Evolutionary conservation across 2,329 filamentous ascomycete genomes (phyloP), one percentile per base, ranked within the genome.

Genomic region (Pestalotiopsis sp.): DNA sequence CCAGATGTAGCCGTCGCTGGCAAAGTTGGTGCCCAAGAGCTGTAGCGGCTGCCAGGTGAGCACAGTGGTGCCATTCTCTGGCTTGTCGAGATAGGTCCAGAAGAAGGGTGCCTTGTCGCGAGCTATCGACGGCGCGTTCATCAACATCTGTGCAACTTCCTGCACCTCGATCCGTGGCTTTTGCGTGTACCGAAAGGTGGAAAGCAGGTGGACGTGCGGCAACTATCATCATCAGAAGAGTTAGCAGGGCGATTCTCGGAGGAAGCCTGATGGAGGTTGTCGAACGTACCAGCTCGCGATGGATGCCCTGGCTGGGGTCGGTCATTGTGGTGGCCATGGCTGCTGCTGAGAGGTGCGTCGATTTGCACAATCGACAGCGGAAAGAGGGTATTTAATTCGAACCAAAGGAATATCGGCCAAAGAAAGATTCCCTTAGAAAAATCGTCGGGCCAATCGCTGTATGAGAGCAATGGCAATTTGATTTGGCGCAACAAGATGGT

Each of bases 1-100:
- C 95, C 95, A 99, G 20, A 98, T 86, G 79, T 95, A 97, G 61
- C 96, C 96, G 83, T 99, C 95, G 45, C 92, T 97, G 9, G 95
- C 91, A 78, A 95, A 97, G 75, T 90, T 91, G 1, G 88, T 90
- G 4, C 89, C 89, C 67, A 93, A 81, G 69, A 91, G 88, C 74
- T 91, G 87, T 66, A 92, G 84, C 2, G 95, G 92, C 79, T 98
- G 94, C 95, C 95, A 98, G 66, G 92, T 92, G 71, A 98, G 85
- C 78, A 96, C 89, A 59, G 97, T 88, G 9, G 91, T 92, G 68
- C 94, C 94, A 80, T 97, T 93, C 66, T 87, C 87, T 12, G 95
- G 95, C 66, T 90, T 88, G 75, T 96, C 90, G 68, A 98, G 89
- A 79, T 95, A 97, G 60, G 92, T 95, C 95, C 95, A 99, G 81